Evolutionary conservation across 1,284 basidiomycete species (phyloP), one percentile per base, ranked within the genome.

Genomic region (Puccinia triticina): DNA sequence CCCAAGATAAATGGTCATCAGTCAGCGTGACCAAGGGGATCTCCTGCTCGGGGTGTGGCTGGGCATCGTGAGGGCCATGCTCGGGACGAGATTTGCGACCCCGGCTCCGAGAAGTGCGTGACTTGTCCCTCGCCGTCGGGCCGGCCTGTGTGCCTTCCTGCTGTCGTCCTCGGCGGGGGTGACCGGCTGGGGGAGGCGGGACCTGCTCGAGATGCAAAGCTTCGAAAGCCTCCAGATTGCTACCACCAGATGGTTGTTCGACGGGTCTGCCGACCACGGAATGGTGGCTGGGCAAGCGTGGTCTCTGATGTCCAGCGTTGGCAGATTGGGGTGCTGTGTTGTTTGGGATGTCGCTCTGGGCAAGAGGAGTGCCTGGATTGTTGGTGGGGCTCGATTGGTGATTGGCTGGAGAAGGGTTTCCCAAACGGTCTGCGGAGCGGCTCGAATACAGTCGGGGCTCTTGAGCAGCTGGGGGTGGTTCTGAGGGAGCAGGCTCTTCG

Each of bases 21-120:
- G 77, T 78, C 21, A 78, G 34, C 8, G 64, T 67, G n/a, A 66
- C 77, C 34, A 78, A 69, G 40, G 77, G 77, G 16, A 69, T 55
- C 1, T 66, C 77, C 48, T 67, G 71, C 11, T 73, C 74, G 32
- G 34, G 21, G 7, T 57, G 18, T 26, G 72, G 26, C 21, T 50
- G 48, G 32, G 40, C 16, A 7, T 26, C 26, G 34, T 74, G 50
- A 18, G 69, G n/a, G 34, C 69, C 29, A 14, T 48, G 37, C 21
- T 48, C 67, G 16, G 67, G 40, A 14, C 67, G 67, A 14, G 37
- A 71, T 71, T 71, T 71, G 16, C 37, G 43, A 48, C 64, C 64
- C 32, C 64, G 64, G 32, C 46, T 73, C 16, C 53, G n/a, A 23
- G 71, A 73, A 18, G 23, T 73, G 40, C 32, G 21, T 8, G 71